Evolutionary conservation across 192 early-diverging fungal species (phyloP), one percentile per base, ranked within the genome.

Genomic region (Chytriomyces sp.): DNA sequence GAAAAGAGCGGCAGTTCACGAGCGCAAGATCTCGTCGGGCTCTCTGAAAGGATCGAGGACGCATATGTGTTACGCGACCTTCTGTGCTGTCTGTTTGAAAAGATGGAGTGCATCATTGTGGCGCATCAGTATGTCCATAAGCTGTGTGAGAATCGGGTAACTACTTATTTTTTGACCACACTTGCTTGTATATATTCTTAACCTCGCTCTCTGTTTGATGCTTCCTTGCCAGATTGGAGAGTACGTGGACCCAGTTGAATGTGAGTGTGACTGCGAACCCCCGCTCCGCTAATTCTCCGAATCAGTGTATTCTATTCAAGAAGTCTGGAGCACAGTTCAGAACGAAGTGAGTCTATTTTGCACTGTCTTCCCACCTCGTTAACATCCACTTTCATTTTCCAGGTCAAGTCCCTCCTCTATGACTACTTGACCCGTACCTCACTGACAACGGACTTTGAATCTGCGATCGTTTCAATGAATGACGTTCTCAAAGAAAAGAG

Each of bases 251-350:
- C 23, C 57, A 60, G 57, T n/a, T 60, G 57, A 18, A 60, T 23
- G 57, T 35, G 35, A 35, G 35, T 35, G 35, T 35, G 53, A 57
- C 20, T 13, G 20, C 13, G 3, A 20, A 13, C 53, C 20, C 53
- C 53, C 16, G 20, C 20, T 57, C 13, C 53, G 53, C 53, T 20
- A 20, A 57, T 57, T 20, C 53, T 20, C 20, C 20, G 16, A 57
- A 57, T 57, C 74, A 81, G 78, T 72, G 7, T 89, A 86, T 72
- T 83, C 80, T 1, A 85, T 81, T 48, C 50, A 78, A 26, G 86
- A 89, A 59, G 86, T 88, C 4, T 85, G 84, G 82, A 50, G 64
- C 23, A 77, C 76, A n/a, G 81, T 86, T 49, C 88, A 89, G 69
- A 86, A 84, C 61, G 88, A 89, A 69, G 78, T 79, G 20, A 28